Evolutionary conservation across 148 eudicot genomes (phyloP), one percentile per base, ranked within the genome.

Genomic region (Amaranthus cruentus): DNA sequence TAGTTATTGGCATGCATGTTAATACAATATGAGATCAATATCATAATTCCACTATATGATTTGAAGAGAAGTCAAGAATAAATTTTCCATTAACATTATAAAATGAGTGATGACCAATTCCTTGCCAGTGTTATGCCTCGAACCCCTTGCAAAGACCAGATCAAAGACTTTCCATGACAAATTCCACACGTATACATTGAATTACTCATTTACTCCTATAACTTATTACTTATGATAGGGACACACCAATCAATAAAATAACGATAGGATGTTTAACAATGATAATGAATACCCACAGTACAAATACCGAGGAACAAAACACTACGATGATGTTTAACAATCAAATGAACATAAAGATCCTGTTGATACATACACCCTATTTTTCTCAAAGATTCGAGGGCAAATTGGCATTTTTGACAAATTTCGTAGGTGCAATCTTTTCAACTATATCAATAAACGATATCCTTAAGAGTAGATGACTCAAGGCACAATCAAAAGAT

Each of bases 111-210:
- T 3, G 21, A 61, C 66, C 58, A 68, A 1, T 51, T 68, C 55
- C 5, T 49, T 4, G 51, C 50, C n/a, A 65, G 9, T 11, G 5
- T 21, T 43, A 4, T 47, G 12, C 70, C 21, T 67, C 44, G 4
- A 73, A 65, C 73, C 68, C 63, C 66, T 60, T 7, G 4, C 47
- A 62, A 73, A 52, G 67, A 67, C 62, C 58, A 66, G 66, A 58
- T 56, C 8, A 66, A 66, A 66, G n/a, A 11, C 53, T 44, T 54
- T 56, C 5, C 1, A 1, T 9, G 60, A 73, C 73, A 43, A 73
- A 53, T 18, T 77, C 67, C 13, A 42, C 11, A 58, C 3, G 64
- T 7, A 28, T 7, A 38, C 4, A 54, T 44, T 21, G 28, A 9
- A 61, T 55, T 13, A 59, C 38, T 28, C 38, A 28, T 28, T 28